Percentiles rank a stretch among this genome's conserved stretches.
phyloP scores from a whole-genome alignment of 306 rosid species.

The Castanospermum australe region DNA sequence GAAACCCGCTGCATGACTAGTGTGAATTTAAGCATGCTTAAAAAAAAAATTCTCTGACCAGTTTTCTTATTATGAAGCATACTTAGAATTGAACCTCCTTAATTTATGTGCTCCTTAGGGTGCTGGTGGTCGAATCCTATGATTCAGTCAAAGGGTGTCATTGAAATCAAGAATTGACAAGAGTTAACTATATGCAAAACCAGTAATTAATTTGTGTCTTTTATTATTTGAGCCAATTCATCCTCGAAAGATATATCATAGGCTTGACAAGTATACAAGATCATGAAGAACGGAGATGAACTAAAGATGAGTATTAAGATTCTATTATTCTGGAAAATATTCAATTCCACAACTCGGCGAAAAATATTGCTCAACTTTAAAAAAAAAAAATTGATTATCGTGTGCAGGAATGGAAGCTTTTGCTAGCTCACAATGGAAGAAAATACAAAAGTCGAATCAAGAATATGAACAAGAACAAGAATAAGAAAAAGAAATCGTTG shows the following conservation, averaged over 20 bases:
- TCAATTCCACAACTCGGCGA: neutral
- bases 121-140: neutral
- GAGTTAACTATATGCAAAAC: neutral
- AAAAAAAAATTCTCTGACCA: neutral
- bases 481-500: neutral
- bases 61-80: neutral
- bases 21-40: slow-evolving; percentile 3
- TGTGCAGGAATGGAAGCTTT: neutral
- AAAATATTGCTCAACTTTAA: neutral
- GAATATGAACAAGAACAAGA: neutral
- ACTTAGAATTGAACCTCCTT: neutral
- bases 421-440: neutral
- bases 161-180: neutral
- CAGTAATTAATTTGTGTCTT: neutral
- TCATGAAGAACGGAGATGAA: neutral
- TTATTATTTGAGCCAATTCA: neutral
- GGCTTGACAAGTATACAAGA: neutral
- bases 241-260: neutral
- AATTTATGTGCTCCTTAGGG: neutral
- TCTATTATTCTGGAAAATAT: neutral
- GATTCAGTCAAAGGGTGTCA: neutral
- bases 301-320: neutral
- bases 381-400: neutral
- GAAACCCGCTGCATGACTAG: neutral
- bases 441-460: neutral